Conservation (phyloP, 768 basidiomycete species). For the Suillus tomentosus region DNA sequence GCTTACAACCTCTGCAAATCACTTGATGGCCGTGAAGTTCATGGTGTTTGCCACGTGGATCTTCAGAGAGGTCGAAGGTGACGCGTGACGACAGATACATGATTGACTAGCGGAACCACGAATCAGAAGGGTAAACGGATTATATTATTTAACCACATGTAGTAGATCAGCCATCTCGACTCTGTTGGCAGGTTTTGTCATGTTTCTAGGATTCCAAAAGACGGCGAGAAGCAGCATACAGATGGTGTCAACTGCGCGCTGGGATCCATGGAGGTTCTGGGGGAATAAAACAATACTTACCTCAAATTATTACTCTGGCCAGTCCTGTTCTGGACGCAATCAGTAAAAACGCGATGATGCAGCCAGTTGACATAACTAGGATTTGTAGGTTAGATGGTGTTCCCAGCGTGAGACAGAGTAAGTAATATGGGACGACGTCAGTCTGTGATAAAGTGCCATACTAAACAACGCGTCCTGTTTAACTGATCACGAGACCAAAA, state of each 20-base stretch:
- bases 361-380: slow-evolving; percentile 76
- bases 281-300: slow-evolving; percentile 14
- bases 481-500: background rate
- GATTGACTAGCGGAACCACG: slow-evolving; percentile 51
- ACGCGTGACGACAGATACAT: slow-evolving; percentile 54
- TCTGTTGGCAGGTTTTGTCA: slow-evolving; percentile 72
- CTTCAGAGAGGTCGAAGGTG: slow-evolving; percentile 66
- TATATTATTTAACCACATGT: no score
- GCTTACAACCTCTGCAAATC: background rate
- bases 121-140: slow-evolving; percentile 26
- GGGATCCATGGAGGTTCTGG: background rate
- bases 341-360: slow-evolving; percentile 73
- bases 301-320: slow-evolving; percentile 71
- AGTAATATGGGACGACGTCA: no score
- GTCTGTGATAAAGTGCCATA: no score
- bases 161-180: slow-evolving; percentile 40
- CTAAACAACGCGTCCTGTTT: background rate
- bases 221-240: slow-evolving; percentile 75
- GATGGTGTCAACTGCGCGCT: slow-evolving; percentile 60
- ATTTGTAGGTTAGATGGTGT: slow-evolving; percentile 21
- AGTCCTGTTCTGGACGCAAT: slow-evolving; percentile 55
- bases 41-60: slow-evolving; percentile 62
- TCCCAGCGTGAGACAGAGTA: background rate
- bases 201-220: slow-evolving; percentile 68
- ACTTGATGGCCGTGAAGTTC: slow-evolving; percentile 32